Percentiles rank a stretch among this genome's conserved stretches.
phyloP scores from a whole-genome alignment of 805 yeast genomes.

The Komagataella mondaviorum region DNA sequence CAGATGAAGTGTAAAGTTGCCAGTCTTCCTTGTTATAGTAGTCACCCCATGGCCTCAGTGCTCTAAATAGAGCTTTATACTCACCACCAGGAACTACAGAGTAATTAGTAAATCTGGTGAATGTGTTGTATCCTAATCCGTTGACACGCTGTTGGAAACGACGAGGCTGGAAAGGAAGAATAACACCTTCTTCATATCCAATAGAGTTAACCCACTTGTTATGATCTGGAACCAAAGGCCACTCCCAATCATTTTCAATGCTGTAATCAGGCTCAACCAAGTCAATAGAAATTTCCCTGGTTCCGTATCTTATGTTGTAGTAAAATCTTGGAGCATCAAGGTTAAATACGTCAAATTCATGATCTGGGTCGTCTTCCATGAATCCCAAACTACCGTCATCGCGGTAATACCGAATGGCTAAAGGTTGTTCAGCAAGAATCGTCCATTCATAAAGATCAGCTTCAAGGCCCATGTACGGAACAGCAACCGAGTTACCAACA shows the following conservation, averaged over 20 bases:
- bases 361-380: background rate
- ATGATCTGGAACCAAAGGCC: background rate
- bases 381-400: background rate
- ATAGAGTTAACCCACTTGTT: background rate
- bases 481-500: slow-evolving; percentile 6
- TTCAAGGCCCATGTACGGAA: slow-evolving; percentile 8
- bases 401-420: slow-evolving; percentile 1
- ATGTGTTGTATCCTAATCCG: background rate
- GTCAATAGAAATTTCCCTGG: slow-evolving; percentile 5
- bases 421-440: slow-evolving; percentile 2
- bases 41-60: slow-evolving; percentile 6
- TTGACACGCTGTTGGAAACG: background rate
- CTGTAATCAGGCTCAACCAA: slow-evolving; percentile 5
- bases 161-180: background rate
- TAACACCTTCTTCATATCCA: background rate
- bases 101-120: slow-evolving; percentile 1
- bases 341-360: background rate
- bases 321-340: slow-evolving; percentile 3
- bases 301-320: slow-evolving; percentile 5
- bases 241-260: slow-evolving; percentile 3
- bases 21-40: slow-evolving; percentile 3
- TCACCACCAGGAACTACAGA: slow-evolving; percentile 3
- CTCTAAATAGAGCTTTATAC: slow-evolving; percentile 4
- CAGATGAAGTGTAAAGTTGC: slow-evolving; percentile 5
- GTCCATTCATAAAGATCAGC: slow-evolving; percentile 4